Evolutionary conservation across 1,284 basidiomycete species (phyloP), one percentile per base, ranked within the genome.

Genomic region (Rhodotorula mucilaginosa): DNA sequence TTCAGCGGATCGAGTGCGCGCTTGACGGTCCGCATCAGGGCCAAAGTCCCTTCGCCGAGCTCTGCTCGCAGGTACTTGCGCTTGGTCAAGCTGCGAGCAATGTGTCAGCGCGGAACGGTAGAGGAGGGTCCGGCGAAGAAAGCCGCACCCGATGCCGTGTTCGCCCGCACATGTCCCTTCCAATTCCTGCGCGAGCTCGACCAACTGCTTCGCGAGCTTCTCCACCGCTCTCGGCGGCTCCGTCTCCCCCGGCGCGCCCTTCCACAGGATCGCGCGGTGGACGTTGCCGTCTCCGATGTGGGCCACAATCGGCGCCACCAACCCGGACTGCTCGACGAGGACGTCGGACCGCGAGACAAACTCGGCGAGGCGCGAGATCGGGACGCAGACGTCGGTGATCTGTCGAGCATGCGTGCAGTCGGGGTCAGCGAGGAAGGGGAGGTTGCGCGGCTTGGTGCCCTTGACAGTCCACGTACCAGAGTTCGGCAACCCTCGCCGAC

Each of bases 11-110:
- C 91, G 34, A 93, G 83, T 4, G 87, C 85, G 54, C 81, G 82
- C 81, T 93, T 95, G 74, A 93, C 85, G 10, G 84, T 86, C 81
- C 87, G 87, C 92, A 94, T 93, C 26, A 93, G 82, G 62, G 87
- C 86, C 21, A 93, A 88, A 0, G 91, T 93, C 5, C 87, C 87
- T 66, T 84, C 83, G 1, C 92, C 92, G 7, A 95, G 85, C 80
- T 95, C 92, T 59, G 86, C 84, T 39, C 83, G 80, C 4, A 94
- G 84, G 71, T 83, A 84, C 73, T 82, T 86, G 76, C 86, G 64
- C 44, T 72, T 71, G 18, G 68, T 90, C 21, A 92, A 80, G 1
- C 91, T 90, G 29, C 29, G 13, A 15, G 7, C 46, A 0, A 6
- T 1, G 19, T 10, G 51, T 5, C 18, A 56, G 34, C 23, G 1